Base-by-base conservation (phyloP, 306 rosid species). In the Vigna trinervia region DNA sequence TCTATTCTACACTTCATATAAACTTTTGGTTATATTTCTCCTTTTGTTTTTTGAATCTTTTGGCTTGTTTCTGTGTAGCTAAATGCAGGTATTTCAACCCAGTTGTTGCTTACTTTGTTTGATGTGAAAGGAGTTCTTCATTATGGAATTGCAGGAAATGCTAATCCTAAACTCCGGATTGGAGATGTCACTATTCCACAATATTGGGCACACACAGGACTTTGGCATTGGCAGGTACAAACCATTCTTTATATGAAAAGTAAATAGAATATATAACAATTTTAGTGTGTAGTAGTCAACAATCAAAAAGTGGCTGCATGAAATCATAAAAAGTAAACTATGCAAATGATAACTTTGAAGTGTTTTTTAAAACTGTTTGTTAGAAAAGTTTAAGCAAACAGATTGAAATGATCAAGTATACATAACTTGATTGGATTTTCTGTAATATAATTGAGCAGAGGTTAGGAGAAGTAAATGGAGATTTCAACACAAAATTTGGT, bases 121-220 rank as follows among this genome's bases (percentile, higher is more conserved):
- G 71, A 71, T 19, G 83, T 89, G 66, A 66, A 88, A 82, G 93
- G 97, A 39, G 84, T 91, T 66, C 39, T 91, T 7, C 98, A 89
- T 76, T 84, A 68, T 67, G 97, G 98, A 80, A 85, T 89, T 83
- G 91, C 97, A 12, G 98, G 97, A 57, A 91, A 91, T 73, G 90
- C 87, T 69, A 78, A 93, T 77, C 88, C 97, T 17, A 8, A 86
- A 14, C 87, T 93, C 36, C 93, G 88, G 56, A 85, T 91, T 65
- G 96, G 97, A 74, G 93, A 91, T 77, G 97, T 91, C 0, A 82
- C 92, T 4, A 86, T 91, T 80, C 97, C 97, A 4, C 87, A 75
- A 22, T 84, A 58, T 63, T 89, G 96, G 97, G 93, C 96, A 8
- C 98, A 93, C n/a, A 80, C 88, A 8, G 96, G 93, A 56, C 92